phyloP scores from a whole-genome alignment of 768 basidiomycete species.

The Lyophyllum decastes region DNA sequence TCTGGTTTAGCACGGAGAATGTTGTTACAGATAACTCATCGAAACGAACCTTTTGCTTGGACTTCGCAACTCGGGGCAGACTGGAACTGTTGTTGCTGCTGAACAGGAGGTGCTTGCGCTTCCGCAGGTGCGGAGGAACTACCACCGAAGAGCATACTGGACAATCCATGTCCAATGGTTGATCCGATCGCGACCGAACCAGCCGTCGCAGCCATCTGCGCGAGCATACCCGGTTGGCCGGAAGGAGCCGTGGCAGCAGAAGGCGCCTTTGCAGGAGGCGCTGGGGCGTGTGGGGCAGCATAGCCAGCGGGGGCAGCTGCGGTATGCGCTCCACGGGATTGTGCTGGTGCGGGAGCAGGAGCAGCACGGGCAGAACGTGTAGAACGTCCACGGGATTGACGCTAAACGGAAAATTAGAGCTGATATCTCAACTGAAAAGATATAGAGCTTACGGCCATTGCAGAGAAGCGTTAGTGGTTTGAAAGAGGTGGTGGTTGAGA shows the following conservation, averaged over 20 bases:
- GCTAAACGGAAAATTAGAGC: slow-evolving; percentile 38
- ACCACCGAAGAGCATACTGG: slow-evolving; percentile 87
- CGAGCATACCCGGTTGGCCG: slow-evolving; percentile 69
- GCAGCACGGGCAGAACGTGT: slow-evolving; percentile 53
- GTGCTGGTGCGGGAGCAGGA: slow-evolving; percentile 43
- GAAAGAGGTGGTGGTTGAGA: slow-evolving; percentile 31
- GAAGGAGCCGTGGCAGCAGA: slow-evolving; percentile 42
- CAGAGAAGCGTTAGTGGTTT: slow-evolving; percentile 11
- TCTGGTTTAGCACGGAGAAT: not conserved
- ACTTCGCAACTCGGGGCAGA: slow-evolving; percentile 61
- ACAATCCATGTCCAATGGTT: slow-evolving; percentile 87
- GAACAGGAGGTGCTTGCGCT: slow-evolving; percentile 51
- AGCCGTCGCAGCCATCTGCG: slow-evolving; percentile 88
- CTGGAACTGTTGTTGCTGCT: slow-evolving; percentile 46
- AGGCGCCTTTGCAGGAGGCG: slow-evolving; percentile 42
- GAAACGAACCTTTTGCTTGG: slow-evolving; percentile 73
- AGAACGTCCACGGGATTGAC: slow-evolving; percentile 77
- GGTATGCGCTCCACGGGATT: slow-evolving; percentile 47
- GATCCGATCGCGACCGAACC: slow-evolving; percentile 90
- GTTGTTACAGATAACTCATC: not conserved
- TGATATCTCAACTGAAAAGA: slow-evolving; percentile 3
- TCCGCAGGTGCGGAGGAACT: slow-evolving; percentile 45
- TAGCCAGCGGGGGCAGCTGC: slow-evolving; percentile 53
- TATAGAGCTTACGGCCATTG: slow-evolving; percentile 40
- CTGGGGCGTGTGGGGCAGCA: slow-evolving; percentile 38